Percentiles rank a stretch among this genome's conserved stretches.
These are phyloP conservation scores for Pseudonectria buxi DNA, from an alignment of 2,329 filamentous ascomycete species.

Conservation along the genomic window DNA sequence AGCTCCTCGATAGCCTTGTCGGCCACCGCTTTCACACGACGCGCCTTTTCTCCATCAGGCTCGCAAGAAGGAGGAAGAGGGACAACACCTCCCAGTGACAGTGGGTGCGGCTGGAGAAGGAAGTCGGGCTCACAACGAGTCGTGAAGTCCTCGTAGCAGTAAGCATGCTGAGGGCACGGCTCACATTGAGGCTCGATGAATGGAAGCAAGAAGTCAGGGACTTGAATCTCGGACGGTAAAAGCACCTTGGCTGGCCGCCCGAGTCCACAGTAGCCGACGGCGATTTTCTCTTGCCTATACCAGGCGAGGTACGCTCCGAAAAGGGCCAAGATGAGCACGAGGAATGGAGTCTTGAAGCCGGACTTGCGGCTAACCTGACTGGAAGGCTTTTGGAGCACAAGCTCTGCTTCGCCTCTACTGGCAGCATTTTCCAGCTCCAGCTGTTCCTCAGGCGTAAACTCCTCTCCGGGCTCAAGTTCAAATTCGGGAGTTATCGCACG, in stretches of 20 bases:
- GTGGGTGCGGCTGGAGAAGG: slow-evolving; percentile 73
- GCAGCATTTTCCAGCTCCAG: slow-evolving; percentile 68
- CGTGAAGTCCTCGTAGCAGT: slow-evolving; percentile 72
- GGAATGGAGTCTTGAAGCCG: slow-evolving; percentile 57
- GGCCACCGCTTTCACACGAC: slow-evolving; percentile 78
- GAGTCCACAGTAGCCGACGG: slow-evolving; percentile 88
- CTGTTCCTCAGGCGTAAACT: slow-evolving; percentile 90
- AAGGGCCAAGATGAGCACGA: slow-evolving; percentile 63
- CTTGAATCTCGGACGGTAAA: slow-evolving; percentile 39
- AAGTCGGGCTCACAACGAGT: slow-evolving; percentile 83
- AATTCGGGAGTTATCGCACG: slow-evolving; percentile 40
- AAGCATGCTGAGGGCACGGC: slow-evolving; percentile 81
- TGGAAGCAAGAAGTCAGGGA: slow-evolving; percentile 67
- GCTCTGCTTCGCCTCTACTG: slow-evolving; percentile 41
- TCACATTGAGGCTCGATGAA: slow-evolving; percentile 78
- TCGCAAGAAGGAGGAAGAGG: slow-evolving; percentile 89
- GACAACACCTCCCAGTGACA: slow-evolving; percentile 72
- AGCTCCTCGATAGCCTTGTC: slow-evolving; percentile 83
- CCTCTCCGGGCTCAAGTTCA: slow-evolving; percentile 65
- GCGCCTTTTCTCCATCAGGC: slow-evolving; percentile 86
- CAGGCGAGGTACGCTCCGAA: slow-evolving; percentile 68
- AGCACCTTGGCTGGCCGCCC: slow-evolving; percentile 55
- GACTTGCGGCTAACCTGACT: slow-evolving; percentile 30
- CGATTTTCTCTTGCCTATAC: slow-evolving; percentile 93
- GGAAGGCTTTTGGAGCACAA: slow-evolving; percentile 38